A percentile compares a stretch with the other conserved stretches of the same genome.
Conservation (phyloP, 371 early-diverging fungal species). For the Nematocida sp. region DNA sequence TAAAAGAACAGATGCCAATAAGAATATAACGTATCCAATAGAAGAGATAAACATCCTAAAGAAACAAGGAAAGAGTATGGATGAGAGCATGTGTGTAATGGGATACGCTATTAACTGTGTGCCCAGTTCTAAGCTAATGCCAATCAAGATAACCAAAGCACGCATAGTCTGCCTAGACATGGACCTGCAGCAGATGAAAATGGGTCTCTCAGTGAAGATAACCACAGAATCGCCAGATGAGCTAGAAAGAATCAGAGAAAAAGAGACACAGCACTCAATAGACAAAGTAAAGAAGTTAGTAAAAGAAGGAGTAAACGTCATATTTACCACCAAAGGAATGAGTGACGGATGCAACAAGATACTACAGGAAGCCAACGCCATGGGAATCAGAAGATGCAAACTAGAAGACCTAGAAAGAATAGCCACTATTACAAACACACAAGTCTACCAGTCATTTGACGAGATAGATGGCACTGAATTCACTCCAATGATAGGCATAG, state of each 20-base stretch:
- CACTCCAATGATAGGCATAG: slow-evolving; percentile 81
- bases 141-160: slow-evolving; percentile 67
- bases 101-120: slow-evolving; percentile 95
- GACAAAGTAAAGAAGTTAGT: slow-evolving; percentile 89
- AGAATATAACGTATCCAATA: slow-evolving; percentile 84
- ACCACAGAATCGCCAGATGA: slow-evolving; percentile 91
- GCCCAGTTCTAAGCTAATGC: slow-evolving; percentile 72
- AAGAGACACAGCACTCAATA: slow-evolving; percentile 81
- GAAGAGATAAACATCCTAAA: slow-evolving; percentile 95
- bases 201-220: slow-evolving; percentile 93
- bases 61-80: slow-evolving; percentile 88
- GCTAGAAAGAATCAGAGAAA: slow-evolving; percentile 88
- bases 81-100: slow-evolving; percentile 78
- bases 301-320: slow-evolving; percentile 88
- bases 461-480: slow-evolving; percentile 93
- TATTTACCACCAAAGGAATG: slow-evolving; percentile 95
- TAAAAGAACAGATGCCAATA: slow-evolving; percentile 73
- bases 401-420: slow-evolving; percentile 93
- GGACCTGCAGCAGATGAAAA: slow-evolving; percentile 93
- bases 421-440: slow-evolving; percentile 77
- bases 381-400: slow-evolving; percentile 87
- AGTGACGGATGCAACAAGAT: slow-evolving; percentile 93
- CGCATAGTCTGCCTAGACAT: slow-evolving; percentile 98
- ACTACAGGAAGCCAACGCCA: slow-evolving; percentile 83
- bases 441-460: slow-evolving; percentile 84